These are phyloP conservation scores for Trichoderma sp. DNA, from an alignment of 2,329 filamentous ascomycete genomes.

Conservation along the genomic window DNA sequence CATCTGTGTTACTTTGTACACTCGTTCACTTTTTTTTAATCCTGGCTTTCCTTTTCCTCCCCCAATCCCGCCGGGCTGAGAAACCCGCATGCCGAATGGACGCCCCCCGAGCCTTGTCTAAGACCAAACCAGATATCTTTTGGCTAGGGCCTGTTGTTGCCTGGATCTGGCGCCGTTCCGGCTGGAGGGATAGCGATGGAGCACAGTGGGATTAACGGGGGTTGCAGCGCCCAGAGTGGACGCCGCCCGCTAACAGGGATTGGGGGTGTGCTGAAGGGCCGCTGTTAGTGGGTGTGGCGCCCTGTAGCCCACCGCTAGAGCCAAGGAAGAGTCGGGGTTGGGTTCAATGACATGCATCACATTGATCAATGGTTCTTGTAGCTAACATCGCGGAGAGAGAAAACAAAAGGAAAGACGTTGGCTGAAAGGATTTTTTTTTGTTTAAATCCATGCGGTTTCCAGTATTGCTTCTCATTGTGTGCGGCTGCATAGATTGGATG, in stretches of 20 bases:
- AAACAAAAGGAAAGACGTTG: not conserved
- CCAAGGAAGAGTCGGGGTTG: no score
- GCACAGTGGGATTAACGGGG: not conserved
- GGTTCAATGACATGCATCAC: not conserved
- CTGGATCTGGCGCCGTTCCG: conserved; percentile 27
- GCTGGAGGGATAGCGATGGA: conserved; percentile 10
- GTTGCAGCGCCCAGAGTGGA: conserved; percentile 17
- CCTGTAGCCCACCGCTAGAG: conserved; percentile 17
- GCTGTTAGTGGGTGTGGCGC: conserved; percentile 9
- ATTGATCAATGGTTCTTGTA: not conserved
- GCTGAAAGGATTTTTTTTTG: not conserved
- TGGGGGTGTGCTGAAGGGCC: not conserved
- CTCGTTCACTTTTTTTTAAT: not conserved
- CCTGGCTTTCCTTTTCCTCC: not conserved
- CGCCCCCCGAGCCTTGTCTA: conserved; percentile 12
- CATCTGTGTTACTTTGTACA: conserved; percentile 13
- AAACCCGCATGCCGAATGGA: conserved; percentile 9
- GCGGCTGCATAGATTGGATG: not conserved
- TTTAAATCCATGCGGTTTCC: not conserved
- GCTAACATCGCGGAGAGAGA: not conserved
- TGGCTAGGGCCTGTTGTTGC: conserved; percentile 34
- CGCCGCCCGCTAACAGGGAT: conserved; percentile 17
- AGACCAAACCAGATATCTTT: conserved; percentile 20
- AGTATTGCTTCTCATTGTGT: not conserved
- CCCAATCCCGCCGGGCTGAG: not conserved